These are phyloP conservation scores for Rhazya stricta DNA, from an alignment of 257 asterid genomes.

Conservation along the genomic window DNA sequence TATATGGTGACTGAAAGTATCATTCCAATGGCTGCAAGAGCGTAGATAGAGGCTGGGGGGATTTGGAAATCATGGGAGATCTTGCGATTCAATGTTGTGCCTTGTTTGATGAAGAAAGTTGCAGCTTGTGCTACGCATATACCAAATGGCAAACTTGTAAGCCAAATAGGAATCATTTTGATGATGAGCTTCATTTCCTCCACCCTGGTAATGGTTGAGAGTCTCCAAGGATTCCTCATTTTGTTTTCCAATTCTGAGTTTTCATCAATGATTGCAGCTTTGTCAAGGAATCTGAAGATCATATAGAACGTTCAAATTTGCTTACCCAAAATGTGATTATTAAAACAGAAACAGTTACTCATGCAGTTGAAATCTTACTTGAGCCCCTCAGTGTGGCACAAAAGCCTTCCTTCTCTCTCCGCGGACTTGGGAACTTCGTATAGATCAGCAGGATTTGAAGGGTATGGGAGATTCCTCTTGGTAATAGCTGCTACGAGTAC, in stretches of 20 bases:
- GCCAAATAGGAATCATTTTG: constrained; percentile 74
- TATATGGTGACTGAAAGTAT: constrained; percentile 49
- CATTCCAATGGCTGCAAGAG: constrained; percentile 70
- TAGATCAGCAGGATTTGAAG: constrained; percentile 37
- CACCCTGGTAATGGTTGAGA: constrained; percentile 53
- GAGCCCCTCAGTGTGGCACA: constrained; percentile 61
- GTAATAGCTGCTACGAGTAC: constrained; percentile 62
- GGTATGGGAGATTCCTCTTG: constrained; percentile 50
- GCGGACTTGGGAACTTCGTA: constrained; percentile 52
- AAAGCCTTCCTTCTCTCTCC: constrained; percentile 42
- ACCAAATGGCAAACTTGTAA: constrained; percentile 65
- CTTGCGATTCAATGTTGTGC: constrained; percentile 40
- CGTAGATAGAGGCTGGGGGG: constrained; percentile 69
- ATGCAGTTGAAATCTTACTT: constrained; percentile 16
- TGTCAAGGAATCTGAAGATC: constrained; percentile 68
- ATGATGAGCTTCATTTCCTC: constrained; percentile 64
- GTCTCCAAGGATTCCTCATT: constrained; percentile 48
- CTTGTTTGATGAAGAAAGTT: constrained; percentile 78
- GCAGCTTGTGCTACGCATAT: constrained; percentile 59
- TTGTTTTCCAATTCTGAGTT: constrained; percentile 17
- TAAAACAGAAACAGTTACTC: neutral
- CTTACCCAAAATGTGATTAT: neutral
- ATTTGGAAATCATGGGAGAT: constrained; percentile 35
- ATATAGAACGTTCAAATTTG: neutral
- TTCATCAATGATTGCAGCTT: constrained; percentile 64